A percentile compares a stretch with the other conserved stretches of the same genome.
Evolutionary conservation across 2,329 filamentous ascomycete genomes (phyloP).

Genomic region (Calonectria pseudoreteaudii): DNA sequence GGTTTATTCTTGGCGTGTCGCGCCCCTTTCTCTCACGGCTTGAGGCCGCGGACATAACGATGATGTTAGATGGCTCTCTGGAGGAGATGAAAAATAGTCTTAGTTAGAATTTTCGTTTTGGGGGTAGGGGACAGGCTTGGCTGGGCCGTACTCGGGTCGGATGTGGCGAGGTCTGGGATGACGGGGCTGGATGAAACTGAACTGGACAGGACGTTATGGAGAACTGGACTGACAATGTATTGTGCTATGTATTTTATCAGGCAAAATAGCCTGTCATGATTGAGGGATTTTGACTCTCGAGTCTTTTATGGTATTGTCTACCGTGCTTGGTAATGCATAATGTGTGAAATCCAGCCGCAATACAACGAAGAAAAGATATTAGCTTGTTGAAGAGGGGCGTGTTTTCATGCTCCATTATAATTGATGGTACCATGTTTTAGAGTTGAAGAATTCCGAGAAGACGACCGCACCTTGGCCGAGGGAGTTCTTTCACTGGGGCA

Average conservation of each 20-base stretch:
- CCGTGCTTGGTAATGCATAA: background rate
- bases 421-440: background rate
- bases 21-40: slow-evolving; percentile 24
- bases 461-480: background rate
- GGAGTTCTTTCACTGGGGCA: background rate
- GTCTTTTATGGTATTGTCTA: background rate
- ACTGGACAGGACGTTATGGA: slow-evolving; percentile 7
- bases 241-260: slow-evolving; percentile 29
- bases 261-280: slow-evolving; percentile 18
- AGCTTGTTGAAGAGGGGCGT: background rate
- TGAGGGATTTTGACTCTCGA: slow-evolving; percentile 7
- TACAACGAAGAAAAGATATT: background rate
- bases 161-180: slow-evolving; percentile 23
- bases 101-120: slow-evolving; percentile 23
- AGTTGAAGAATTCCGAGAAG: background rate
- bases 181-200: slow-evolving; percentile 29
- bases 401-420: background rate
- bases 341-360: background rate
- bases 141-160: slow-evolving; percentile 2
- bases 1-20: slow-evolving; percentile 29
- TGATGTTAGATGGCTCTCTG: slow-evolving; percentile 23
- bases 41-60: slow-evolving; percentile 26
- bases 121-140: slow-evolving; percentile 11
- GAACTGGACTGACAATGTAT: slow-evolving; percentile 28
- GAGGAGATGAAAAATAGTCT: slow-evolving; percentile 22